These are phyloP conservation scores for Selaginella tamariscina DNA, from an alignment of 75 land plant species.

Conservation along the genomic window DNA sequence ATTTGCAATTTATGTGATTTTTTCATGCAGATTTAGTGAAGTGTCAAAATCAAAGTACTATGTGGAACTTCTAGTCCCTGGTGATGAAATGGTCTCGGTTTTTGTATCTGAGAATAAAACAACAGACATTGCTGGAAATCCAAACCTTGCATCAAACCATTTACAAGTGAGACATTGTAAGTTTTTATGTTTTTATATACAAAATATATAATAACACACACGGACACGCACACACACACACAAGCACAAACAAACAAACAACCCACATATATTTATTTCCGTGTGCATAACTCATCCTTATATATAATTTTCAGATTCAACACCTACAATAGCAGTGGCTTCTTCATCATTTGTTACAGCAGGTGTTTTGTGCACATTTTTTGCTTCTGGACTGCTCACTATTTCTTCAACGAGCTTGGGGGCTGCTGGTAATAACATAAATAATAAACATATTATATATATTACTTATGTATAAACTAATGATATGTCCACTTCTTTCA, in stretches of 20 bases:
- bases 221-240: too few species aligned
- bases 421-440: too few species aligned
- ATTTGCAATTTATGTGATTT: background rate
- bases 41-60: slow-evolving; percentile 34
- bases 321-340: slow-evolving; percentile 37
- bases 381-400: slow-evolving; percentile 42
- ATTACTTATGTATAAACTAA: too few species aligned
- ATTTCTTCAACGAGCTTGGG: slow-evolving; percentile 55
- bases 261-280: too few species aligned
- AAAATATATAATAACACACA: background rate
- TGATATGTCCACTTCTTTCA: too few species aligned
- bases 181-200: slow-evolving; percentile 11
- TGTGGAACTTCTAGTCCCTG: slow-evolving; percentile 28
- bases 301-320: slow-evolving; percentile 38
- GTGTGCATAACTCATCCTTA: too few species aligned
- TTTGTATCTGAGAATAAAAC: slow-evolving; percentile 52
- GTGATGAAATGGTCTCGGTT: slow-evolving; percentile 25
- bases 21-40: slow-evolving; percentile 44
- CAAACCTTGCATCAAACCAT: slow-evolving; percentile 48
- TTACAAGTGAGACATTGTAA: slow-evolving; percentile 70
- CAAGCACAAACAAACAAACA: too few species aligned
- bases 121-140: slow-evolving; percentile 63
- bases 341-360: slow-evolving; percentile 34
- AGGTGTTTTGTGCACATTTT: slow-evolving; percentile 32
- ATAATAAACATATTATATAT: too few species aligned